Conservation (phyloP, 2,329 filamentous ascomycete species). For the Monosporascus ibericus region DNA sequence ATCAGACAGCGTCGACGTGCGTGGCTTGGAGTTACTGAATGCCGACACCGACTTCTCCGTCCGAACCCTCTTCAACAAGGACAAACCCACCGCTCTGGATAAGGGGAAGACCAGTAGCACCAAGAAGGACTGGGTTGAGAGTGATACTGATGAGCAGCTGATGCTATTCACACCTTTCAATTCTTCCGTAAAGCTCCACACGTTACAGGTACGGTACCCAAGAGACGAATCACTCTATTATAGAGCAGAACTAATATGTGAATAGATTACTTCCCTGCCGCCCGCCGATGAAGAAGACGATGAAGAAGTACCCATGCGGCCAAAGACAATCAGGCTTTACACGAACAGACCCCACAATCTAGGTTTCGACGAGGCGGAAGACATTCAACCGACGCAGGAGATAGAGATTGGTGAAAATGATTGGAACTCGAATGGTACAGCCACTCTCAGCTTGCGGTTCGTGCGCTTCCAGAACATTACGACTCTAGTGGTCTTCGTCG, state of each 20-base stretch:
- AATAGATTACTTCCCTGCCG: conserved; percentile 76
- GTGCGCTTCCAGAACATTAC: conserved; percentile 97
- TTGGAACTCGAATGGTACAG: conserved; percentile 77
- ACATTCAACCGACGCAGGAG: conserved; percentile 72
- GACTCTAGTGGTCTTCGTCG: conserved; percentile 81
- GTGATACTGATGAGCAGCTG: conserved; percentile 93
- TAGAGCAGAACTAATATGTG: conserved; percentile 18
- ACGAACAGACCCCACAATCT: conserved; percentile 85
- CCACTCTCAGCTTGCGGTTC: conserved; percentile 69
- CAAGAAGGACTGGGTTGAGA: conserved; percentile 82
- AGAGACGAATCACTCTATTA: conserved; percentile 1
- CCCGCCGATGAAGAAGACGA: conserved; percentile 52
- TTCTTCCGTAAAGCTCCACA: conserved; percentile 82
- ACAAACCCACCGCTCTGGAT: conserved; percentile 56
- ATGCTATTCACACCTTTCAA: conserved; percentile 91
- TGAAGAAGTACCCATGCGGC: conserved; percentile 72
- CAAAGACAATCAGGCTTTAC: conserved; percentile 78
- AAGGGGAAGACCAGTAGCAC: conserved; percentile 93
- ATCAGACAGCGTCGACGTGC: conserved; percentile 72
- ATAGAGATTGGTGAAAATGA: conserved; percentile 69
- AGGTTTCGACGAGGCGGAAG: conserved; percentile 91
- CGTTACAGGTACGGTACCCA: conserved; percentile 50
- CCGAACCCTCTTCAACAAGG: conserved; percentile 66
- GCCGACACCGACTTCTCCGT: conserved; percentile 69
- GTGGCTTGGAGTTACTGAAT: conserved; percentile 82